phyloP scores from a whole-genome alignment of 768 basidiomycete genomes.

The Psilocybe cubensis region DNA sequence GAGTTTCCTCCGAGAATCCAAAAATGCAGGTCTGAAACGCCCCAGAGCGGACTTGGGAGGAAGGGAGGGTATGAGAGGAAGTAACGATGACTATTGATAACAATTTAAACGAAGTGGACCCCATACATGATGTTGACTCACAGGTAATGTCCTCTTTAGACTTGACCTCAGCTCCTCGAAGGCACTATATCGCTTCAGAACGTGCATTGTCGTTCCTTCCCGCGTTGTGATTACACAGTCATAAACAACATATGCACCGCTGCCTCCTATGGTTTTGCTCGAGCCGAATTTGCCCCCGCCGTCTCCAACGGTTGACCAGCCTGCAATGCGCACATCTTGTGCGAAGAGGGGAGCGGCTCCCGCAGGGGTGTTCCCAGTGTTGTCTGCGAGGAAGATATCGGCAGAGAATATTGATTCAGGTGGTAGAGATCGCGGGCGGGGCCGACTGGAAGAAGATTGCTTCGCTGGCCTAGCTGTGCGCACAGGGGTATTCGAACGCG shows the following conservation, averaged over 20 bases:
- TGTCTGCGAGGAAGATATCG: slow-evolving; percentile 74
- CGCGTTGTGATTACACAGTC: slow-evolving; percentile 72
- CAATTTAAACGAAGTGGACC: background rate
- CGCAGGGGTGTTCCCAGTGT: slow-evolving; percentile 37
- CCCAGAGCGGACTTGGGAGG: slow-evolving; percentile 74
- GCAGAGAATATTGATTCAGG: slow-evolving; percentile 59
- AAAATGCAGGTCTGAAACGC: slow-evolving; percentile 68
- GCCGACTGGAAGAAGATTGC: background rate
- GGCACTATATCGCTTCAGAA: slow-evolving; percentile 68
- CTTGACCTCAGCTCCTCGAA: slow-evolving; percentile 57
- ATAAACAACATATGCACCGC: slow-evolving; percentile 71
- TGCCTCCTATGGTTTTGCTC: slow-evolving; percentile 28
- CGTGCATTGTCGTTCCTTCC: slow-evolving; percentile 66
- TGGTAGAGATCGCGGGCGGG: slow-evolving; percentile 24
- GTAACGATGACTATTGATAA: slow-evolving; percentile 41
- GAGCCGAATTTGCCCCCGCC: slow-evolving; percentile 26
- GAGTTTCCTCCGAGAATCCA: slow-evolving; percentile 61
- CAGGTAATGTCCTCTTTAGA: slow-evolving; percentile 56
- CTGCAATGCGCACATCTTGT: slow-evolving; percentile 63
- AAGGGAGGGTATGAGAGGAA: slow-evolving; percentile 55
- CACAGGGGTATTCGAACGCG: slow-evolving; percentile 16
- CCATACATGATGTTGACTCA: slow-evolving; percentile 26
- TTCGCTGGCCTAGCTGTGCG: background rate
- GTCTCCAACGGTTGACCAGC: slow-evolving; percentile 78
- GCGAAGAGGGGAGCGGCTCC: slow-evolving; percentile 56